These are phyloP conservation scores for Sphaerulina musiva DNA, from an alignment of 2,329 filamentous ascomycete species.

Conservation along the genomic window DNA sequence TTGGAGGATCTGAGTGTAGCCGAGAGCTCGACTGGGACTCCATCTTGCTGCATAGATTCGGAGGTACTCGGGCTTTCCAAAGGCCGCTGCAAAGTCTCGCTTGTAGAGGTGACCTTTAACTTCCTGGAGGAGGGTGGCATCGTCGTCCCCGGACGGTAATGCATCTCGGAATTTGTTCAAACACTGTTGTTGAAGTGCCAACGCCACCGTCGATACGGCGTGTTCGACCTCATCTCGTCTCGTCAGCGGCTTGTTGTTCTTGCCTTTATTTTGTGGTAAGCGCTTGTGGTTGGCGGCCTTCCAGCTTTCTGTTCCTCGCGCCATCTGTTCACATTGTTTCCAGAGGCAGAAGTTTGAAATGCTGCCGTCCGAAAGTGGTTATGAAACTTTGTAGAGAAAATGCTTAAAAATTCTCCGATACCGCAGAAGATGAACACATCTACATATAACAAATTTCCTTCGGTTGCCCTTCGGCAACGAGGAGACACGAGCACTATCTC, in stretches of 20 bases:
- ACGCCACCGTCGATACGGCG: conserved; percentile 6
- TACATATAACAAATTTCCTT: too few relatives aligned
- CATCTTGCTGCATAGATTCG: conserved; percentile 82
- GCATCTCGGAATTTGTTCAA: conserved; percentile 66
- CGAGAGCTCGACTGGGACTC: conserved; percentile 80
- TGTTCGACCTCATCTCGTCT: neutral
- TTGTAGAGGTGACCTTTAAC: conserved; percentile 82
- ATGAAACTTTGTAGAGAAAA: neutral
- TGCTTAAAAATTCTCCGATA: neutral
- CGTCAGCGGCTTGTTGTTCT: neutral
- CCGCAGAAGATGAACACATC: too few relatives aligned
- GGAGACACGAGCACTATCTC: neutral
- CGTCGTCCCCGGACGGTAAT: conserved; percentile 33
- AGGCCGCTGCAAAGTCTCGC: conserved; percentile 75
- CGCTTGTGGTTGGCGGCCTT: conserved; percentile 5
- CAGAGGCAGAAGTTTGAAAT: neutral
- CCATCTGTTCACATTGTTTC: conserved; percentile 7
- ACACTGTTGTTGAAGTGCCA: conserved; percentile 57
- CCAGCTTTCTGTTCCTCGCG: conserved; percentile 17
- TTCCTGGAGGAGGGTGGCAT: conserved; percentile 57
- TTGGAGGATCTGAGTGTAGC: conserved; percentile 61
- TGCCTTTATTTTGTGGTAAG: conserved; percentile 2
- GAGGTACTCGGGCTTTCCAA: conserved; percentile 63
- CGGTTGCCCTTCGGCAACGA: too few relatives aligned
- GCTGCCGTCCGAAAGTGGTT: neutral